phyloP scores from a whole-genome alignment of 176 grass and related monocot species.

The Cenchrus purpureus region DNA sequence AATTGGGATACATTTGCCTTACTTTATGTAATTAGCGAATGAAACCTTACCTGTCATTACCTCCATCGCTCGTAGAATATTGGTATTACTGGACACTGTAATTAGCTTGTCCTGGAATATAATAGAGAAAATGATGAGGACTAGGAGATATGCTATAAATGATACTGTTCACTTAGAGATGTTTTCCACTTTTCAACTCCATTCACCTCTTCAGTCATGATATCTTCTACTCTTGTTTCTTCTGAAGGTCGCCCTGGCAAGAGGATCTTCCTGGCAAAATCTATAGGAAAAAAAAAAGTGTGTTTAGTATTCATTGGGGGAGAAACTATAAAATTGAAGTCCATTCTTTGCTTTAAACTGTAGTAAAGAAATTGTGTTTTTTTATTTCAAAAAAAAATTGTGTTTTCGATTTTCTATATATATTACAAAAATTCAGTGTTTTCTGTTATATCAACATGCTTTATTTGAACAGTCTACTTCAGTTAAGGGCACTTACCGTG shows the following conservation, averaged over 20 bases:
- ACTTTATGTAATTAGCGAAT: slow-evolving; percentile 11
- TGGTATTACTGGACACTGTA: slow-evolving; percentile 69
- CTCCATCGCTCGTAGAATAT: slow-evolving; percentile 87
- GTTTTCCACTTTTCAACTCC: neutral
- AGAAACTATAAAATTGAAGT: neutral
- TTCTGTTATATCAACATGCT: neutral
- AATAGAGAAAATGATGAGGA: slow-evolving; percentile 29
- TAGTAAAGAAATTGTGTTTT: neutral
- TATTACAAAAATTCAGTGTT: neutral
- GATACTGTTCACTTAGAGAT: neutral
- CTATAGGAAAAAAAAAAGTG: slow-evolving; percentile 37
- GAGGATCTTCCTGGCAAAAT: slow-evolving; percentile 83
- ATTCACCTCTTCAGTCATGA: slow-evolving; percentile 94
- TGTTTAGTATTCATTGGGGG: neutral
- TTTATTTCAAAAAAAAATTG: neutral
- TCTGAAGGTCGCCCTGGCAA: slow-evolving; percentile 63
- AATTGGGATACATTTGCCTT: neutral
- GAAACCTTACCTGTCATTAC: slow-evolving; percentile 70
- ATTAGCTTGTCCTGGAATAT: slow-evolving; percentile 64
- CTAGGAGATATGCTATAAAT: neutral
- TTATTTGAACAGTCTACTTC: neutral
- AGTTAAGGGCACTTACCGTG: neutral
- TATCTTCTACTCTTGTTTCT: slow-evolving; percentile 70
- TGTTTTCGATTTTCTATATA: neutral
- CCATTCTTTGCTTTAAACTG: neutral